phyloP scores from a whole-genome alignment of 2,329 filamentous ascomycete species.

The Ascochyta rabiei region DNA sequence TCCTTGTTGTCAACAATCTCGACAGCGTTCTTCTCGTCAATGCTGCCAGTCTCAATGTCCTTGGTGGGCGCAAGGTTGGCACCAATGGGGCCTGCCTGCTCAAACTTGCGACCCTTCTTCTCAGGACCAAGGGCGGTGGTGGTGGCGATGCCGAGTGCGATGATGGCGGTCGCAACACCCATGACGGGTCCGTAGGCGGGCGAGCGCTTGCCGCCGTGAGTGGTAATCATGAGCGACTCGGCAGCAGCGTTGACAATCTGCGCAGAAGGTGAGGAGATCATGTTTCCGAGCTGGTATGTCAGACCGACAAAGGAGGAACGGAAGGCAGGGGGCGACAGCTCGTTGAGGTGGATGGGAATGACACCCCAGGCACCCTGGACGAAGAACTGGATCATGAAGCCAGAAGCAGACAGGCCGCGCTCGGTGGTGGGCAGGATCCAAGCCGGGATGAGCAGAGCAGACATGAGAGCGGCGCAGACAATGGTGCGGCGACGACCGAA shows the following conservation, averaged over 20 bases:
- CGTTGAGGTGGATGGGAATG: slow-evolving; percentile 72
- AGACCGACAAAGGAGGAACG: slow-evolving; percentile 73
- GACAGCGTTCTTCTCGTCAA: slow-evolving; percentile 37
- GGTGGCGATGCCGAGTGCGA: slow-evolving; percentile 70
- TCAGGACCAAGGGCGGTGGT: slow-evolving; percentile 76
- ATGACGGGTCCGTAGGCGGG: slow-evolving; percentile 77
- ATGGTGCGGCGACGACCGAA: slow-evolving; percentile 75
- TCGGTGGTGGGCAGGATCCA: slow-evolving; percentile 72
- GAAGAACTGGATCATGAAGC: slow-evolving; percentile 70
- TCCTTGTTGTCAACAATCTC: slow-evolving; percentile 28
- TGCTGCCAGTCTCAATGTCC: slow-evolving; percentile 41
- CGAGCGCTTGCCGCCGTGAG: slow-evolving; percentile 61
- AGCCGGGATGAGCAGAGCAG: slow-evolving; percentile 68
- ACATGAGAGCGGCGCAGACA: slow-evolving; percentile 64
- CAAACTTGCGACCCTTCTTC: slow-evolving; percentile 73
- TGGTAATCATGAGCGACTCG: slow-evolving; percentile 59
- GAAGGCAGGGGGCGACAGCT: slow-evolving; percentile 73
- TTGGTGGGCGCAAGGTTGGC: slow-evolving; percentile 33
- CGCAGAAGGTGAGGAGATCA: slow-evolving; percentile 73
- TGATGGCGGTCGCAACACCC: slow-evolving; percentile 78
- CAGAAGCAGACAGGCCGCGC: slow-evolving; percentile 64
- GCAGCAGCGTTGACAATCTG: slow-evolving; percentile 80
- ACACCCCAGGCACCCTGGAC: slow-evolving; percentile 54
- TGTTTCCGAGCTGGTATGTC: slow-evolving; percentile 77
- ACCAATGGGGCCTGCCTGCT: slow-evolving; percentile 62